Evolutionary conservation across 2,329 filamentous ascomycete genomes (phyloP), one percentile per base, ranked within the genome.

Genomic region (Endocalyx cinctus): DNA sequence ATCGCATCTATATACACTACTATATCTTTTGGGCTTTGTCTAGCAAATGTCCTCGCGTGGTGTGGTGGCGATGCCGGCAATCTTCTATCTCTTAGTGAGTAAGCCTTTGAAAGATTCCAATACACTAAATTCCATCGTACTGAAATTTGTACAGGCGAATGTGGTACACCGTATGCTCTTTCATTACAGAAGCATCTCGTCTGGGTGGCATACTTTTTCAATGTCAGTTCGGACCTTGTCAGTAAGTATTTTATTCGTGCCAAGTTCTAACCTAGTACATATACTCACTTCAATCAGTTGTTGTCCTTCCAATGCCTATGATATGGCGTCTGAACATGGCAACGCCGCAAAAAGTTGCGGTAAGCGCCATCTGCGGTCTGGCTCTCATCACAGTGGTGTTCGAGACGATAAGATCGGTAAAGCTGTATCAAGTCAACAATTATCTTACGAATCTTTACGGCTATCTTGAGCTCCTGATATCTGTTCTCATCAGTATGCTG

Each of bases 201-300:
- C 10, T 46, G 44, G 44, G 15, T 45, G 2, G 22, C 22, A n/a
- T 46, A 28, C 17, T 37, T 43, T 25, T 46, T 40, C 30, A 46
- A 45, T 15, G 19, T 39, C 10, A 45, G 23, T 22, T 39, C 42
- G 3, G 42, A 45, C 26, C 29, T 47, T 17, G 13, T 37, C 11
- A 20, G 44, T 47, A 22, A 26, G 42, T 29, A n/a, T n/a, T n/a
- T n/a, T n/a, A n/a, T n/a, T n/a, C n/a, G n/a, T n/a, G n/a, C n/a
- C n/a, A 18, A n/a, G 10, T 25, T 27, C 5, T 5, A 14, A 15
- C 5, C 13, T 17, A 25, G 20, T 22, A 15, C 8, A 23, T 23
- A n/a, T n/a, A 8, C 8, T 31, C 32, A 17, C 25, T 13, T 10
- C 18, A n/a, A 15, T 4, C 27, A 47, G 44, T 47, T 14, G n/a